Percentiles rank a stretch among this genome's conserved stretches.
Evolutionary conservation across 2,329 filamentous ascomycete genomes (phyloP).

Genomic region (Penicillium sp.): DNA sequence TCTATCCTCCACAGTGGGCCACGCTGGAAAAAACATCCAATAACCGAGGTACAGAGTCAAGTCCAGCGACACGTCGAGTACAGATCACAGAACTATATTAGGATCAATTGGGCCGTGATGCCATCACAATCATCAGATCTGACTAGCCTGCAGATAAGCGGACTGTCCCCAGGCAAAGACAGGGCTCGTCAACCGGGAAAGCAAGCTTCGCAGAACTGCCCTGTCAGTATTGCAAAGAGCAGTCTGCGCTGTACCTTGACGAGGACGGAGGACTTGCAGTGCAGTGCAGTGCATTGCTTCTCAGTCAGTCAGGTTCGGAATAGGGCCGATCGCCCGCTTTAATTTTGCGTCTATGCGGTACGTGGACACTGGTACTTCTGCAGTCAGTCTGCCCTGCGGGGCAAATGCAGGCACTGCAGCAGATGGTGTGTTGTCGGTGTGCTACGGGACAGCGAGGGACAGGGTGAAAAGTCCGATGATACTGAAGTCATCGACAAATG

Average conservation of each 20-base stretch:
- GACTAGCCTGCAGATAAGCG: not conserved
- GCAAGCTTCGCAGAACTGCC: not conserved
- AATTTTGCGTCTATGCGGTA: constrained; percentile 6
- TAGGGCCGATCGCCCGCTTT: constrained; percentile 6
- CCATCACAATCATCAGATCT: not conserved
- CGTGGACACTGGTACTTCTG: constrained; percentile 15
- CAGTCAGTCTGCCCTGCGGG: constrained; percentile 19
- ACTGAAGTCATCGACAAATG: no score
- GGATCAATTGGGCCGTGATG: not conserved
- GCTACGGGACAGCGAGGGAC: no score
- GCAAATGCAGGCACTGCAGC: constrained; percentile 21
- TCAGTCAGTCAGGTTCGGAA: constrained; percentile 1
- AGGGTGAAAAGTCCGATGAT: no score
- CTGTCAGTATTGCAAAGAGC: not conserved
- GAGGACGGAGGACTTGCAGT: not conserved
- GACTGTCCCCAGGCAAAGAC: not conserved
- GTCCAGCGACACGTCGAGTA: not conserved
- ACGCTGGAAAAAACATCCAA: not conserved
- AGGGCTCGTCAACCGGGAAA: not conserved
- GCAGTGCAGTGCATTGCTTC: not conserved
- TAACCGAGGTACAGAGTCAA: not conserved
- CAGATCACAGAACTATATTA: not conserved
- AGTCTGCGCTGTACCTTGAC: not conserved
- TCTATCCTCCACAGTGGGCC: not conserved
- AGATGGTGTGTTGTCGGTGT: no score